Conservation (phyloP, 768 basidiomycete species). For the Collybia mongolica region DNA sequence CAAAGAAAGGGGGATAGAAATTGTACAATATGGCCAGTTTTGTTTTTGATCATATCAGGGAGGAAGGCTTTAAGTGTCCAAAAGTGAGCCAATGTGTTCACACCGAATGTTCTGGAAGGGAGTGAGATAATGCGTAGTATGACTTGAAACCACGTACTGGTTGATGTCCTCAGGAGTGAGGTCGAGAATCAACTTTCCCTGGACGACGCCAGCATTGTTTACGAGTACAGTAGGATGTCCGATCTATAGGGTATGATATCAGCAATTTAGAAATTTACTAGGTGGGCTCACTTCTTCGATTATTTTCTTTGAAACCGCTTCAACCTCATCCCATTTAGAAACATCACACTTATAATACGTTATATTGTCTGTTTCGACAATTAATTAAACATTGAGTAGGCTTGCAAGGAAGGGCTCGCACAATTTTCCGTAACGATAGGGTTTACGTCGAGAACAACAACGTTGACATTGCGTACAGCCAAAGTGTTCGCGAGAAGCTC, state of each 20-base stretch:
- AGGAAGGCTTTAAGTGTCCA: conserved; percentile 94
- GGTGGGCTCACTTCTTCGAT: conserved; percentile 63
- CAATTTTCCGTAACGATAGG: conserved; percentile 77
- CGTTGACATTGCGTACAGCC: conserved; percentile 76
- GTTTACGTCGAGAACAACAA: conserved; percentile 84
- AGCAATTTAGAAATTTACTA: background rate
- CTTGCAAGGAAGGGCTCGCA: conserved; percentile 28
- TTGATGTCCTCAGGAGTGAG: conserved; percentile 73
- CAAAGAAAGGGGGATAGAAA: background rate
- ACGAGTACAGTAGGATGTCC: conserved; percentile 88
- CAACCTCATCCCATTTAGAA: conserved; percentile 84
- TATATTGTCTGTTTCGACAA: conserved; percentile 60
- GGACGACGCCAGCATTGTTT: conserved; percentile 94
- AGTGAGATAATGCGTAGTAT: conserved; percentile 2
- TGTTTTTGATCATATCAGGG: conserved; percentile 77
- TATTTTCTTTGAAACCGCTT: conserved; percentile 69
- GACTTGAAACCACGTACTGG: conserved; percentile 48
- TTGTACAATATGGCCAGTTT: conserved; percentile 82
- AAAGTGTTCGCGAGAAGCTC: conserved; percentile 86
- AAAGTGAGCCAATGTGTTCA: conserved; percentile 88
- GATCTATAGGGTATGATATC: conserved; percentile 44
- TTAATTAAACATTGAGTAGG: no score
- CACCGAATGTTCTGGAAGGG: conserved; percentile 72
- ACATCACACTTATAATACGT: conserved; percentile 90
- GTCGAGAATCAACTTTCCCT: conserved; percentile 85